These are phyloP conservation scores for Tetracentron sinense DNA, from an alignment of 164 flowering plant species.

Conservation along the genomic window DNA sequence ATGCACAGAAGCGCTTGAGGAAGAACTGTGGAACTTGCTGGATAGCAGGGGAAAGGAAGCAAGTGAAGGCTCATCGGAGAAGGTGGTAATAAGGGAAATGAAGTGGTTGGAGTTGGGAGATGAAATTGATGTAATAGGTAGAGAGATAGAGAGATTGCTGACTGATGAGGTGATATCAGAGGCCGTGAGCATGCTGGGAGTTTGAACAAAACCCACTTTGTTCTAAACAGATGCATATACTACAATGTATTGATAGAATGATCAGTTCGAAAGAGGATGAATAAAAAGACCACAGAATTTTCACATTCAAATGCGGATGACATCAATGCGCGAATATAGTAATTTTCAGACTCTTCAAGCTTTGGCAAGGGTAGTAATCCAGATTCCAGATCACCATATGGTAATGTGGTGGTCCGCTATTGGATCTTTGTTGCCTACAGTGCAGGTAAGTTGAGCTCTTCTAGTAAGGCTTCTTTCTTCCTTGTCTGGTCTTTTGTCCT, in stretches of 20 bases:
- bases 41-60: constrained; percentile 24
- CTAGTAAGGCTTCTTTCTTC: too few relatives aligned
- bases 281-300: background rate
- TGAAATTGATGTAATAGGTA: constrained; percentile 49
- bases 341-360: too few relatives aligned
- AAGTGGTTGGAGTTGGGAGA: constrained; percentile 49
- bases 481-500: too few relatives aligned
- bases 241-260: background rate
- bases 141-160: constrained; percentile 55
- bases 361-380: background rate
- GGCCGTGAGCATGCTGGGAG: constrained; percentile 12
- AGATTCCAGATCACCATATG: too few relatives aligned
- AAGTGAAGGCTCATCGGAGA: constrained; percentile 19
- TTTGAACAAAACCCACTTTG: background rate
- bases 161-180: constrained; percentile 58
- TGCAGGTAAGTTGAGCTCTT: too few relatives aligned
- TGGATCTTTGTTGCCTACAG: too few relatives aligned
- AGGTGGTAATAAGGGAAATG: constrained; percentile 26
- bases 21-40: constrained; percentile 37
- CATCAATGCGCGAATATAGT: too few relatives aligned
- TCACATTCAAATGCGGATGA: background rate
- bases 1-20: constrained; percentile 27
- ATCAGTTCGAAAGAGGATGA: background rate
- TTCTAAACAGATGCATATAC: background rate
- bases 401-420: too few relatives aligned